phyloP scores from a whole-genome alignment of 2,329 filamentous ascomycete species.

The Fusarium protoensiforme region DNA sequence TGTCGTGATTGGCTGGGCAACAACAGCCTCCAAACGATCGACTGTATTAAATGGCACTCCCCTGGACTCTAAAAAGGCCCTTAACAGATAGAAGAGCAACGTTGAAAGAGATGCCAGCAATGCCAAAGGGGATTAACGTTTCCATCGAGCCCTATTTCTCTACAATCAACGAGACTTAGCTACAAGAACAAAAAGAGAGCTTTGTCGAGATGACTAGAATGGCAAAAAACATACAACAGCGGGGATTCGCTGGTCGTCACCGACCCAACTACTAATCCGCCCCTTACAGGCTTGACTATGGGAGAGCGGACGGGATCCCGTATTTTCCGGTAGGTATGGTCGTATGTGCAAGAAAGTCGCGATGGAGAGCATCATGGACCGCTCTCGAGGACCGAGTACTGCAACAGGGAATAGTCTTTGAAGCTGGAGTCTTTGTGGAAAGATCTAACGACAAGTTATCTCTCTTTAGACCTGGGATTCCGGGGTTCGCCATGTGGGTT shows the following conservation, averaged over 20 bases:
- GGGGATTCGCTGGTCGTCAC: background rate
- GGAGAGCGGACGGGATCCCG: background rate
- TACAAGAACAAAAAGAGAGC: background rate
- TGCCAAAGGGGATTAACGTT: background rate
- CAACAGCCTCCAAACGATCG: background rate
- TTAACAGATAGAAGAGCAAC: too few relatives aligned
- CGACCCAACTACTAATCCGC: background rate
- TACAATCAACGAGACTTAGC: background rate
- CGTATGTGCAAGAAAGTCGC: background rate
- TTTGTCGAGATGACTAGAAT: fast-evolving
- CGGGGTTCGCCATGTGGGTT: background rate
- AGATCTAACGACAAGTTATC: background rate
- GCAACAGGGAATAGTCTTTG: background rate
- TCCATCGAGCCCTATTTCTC: background rate
- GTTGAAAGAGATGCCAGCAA: background rate
- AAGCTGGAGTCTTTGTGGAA: background rate
- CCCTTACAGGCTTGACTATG: background rate
- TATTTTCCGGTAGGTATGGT: background rate
- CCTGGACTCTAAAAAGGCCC: background rate
- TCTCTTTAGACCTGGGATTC: background rate
- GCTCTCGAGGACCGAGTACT: background rate
- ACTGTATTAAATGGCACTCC: background rate
- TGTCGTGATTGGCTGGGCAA: background rate
- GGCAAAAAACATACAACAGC: background rate
- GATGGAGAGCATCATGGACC: background rate